phyloP scores from a whole-genome alignment of 176 grass and related monocot genomes.

The Eremochloa ophiuroides region DNA sequence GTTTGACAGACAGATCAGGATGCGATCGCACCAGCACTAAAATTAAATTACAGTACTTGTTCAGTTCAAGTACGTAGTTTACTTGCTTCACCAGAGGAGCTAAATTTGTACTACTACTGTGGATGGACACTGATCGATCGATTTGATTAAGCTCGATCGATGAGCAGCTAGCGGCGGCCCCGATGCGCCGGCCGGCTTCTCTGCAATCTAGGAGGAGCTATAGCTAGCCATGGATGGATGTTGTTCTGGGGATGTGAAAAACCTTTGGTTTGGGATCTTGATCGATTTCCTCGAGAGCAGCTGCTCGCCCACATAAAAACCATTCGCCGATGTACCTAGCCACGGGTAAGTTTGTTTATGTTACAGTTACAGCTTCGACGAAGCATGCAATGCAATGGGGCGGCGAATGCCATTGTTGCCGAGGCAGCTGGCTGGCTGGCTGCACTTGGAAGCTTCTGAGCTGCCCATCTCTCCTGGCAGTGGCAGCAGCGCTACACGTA shows the following conservation, averaged over 20 bases:
- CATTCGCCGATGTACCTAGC: background rate
- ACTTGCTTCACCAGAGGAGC: no score
- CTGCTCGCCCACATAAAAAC: no score
- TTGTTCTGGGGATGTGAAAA: constrained; percentile 23
- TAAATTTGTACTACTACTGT: background rate
- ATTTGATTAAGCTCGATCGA: background rate
- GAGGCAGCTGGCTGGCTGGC: background rate
- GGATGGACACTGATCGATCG: background rate
- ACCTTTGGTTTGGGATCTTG: constrained; percentile 29
- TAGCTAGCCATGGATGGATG: constrained; percentile 30
- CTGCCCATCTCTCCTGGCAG: constrained; percentile 35
- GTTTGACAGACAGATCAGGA: no score
- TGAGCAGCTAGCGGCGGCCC: background rate
- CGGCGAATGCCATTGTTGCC: no score
- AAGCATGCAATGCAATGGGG: background rate
- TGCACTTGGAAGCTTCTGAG: constrained; percentile 45
- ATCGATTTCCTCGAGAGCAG: constrained; percentile 33
- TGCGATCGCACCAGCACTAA: background rate
- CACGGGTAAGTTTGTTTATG: constrained; percentile 1
- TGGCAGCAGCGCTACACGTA: background rate
- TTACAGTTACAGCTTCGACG: constrained; percentile 6
- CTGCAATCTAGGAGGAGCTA: constrained; percentile 20
- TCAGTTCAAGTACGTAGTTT: background rate
- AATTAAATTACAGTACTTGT: no score
- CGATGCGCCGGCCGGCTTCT: constrained; percentile 6